Evolutionary conservation across 495 filamentous ascomycete genomes (phyloP), one percentile per base, ranked within the genome.

Genomic region (Aspergillus bridgeri): DNA sequence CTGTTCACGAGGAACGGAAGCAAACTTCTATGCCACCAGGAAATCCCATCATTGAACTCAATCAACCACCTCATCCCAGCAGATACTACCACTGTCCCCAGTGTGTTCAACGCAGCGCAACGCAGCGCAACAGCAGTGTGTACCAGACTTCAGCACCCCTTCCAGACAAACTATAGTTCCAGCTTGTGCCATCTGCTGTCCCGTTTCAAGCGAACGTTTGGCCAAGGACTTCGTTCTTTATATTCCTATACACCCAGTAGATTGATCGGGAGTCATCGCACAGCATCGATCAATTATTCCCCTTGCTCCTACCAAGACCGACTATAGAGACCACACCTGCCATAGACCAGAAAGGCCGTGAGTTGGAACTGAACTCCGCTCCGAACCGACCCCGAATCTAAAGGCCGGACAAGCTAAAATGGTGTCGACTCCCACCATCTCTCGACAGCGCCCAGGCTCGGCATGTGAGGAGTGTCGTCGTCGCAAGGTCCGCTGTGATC

Each of bases 401-500:
- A 19, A 7, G 18, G 8, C 27, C 33, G 5, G 3, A 13, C 11
- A 17, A 25, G 18, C 21, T 19, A 53, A 54, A 6, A 61, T 63
- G 55, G 51, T 50, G 11, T 46, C 60, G 8, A 53, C 57, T 3
- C 54, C 60, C 19, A 48, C 55, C 42, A 48, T 58, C 38, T 63
- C 64, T 13, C 55, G 63, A 29, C 54, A 68, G 43, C 62, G 67
- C 6, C 58, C 65, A 0, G 63, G 67, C 11, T 54, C 54, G 22
- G 70, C 60, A 2, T 80, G 75, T 56, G 75, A 79, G 42, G 73
- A 78, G 45, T 78, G 76, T 51, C 70, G 74, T 23, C 66, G 72
- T 9, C 68, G 72, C 1, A 79, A 79, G 54, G 65, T 74, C 7
- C 71, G 72, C 6, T 83, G 79, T 64, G 81, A 85, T 60, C 71